Base-by-base conservation (phyloP, 2,329 filamentous ascomycete species). In the Colletotrichum brevisporum region DNA sequence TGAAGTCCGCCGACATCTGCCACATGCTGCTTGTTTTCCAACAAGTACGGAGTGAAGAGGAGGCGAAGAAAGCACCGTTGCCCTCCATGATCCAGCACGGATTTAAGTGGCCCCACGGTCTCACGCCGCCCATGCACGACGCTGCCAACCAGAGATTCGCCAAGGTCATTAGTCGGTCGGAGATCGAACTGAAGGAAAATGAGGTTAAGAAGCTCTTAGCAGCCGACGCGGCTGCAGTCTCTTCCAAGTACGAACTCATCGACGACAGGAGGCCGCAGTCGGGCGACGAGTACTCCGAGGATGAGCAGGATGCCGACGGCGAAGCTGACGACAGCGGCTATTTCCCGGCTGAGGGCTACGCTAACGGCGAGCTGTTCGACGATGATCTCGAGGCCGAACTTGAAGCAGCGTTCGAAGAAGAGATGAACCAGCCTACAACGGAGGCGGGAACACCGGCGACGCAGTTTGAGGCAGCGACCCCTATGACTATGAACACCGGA, bases 81-180 rank as follows among this genome's bases (percentile, higher is more conserved):
- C 94, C 94, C 1, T 80, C 85, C 61, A 91, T 94, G 74, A 86
- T 97, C 58, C 88, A 94, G 74, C 83, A 80, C 78, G 90, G 81
- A 5, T 90, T 91, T 74, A 91, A 90, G 76, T 97, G 93, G 84
- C 92, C 94, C 1, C 94, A 97, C 79, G 94, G 94, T 39, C 84
- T 97, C 21, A 96, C 94, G 2, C 94, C 94, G 5, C 94, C 94
- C 1, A 93, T 97, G 90, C 92, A 94, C 76, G 94, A 93, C 83
- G 94, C 92, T 51, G 87, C 93, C 51, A 94, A 94, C 78, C 89
- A 93, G 31, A 88, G 94, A 39, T 97, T 97, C 80, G 89, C 94
- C 67, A 94, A 95, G 76, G 90, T 94, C 3, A 89, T 95, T 61
- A 94, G 91, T 69, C 91, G 94, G 66, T 91, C 94, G 69, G 93